These are phyloP conservation scores for Spinellus fusiger DNA, from an alignment of 192 early-diverging fungal species.

Conservation along the genomic window DNA sequence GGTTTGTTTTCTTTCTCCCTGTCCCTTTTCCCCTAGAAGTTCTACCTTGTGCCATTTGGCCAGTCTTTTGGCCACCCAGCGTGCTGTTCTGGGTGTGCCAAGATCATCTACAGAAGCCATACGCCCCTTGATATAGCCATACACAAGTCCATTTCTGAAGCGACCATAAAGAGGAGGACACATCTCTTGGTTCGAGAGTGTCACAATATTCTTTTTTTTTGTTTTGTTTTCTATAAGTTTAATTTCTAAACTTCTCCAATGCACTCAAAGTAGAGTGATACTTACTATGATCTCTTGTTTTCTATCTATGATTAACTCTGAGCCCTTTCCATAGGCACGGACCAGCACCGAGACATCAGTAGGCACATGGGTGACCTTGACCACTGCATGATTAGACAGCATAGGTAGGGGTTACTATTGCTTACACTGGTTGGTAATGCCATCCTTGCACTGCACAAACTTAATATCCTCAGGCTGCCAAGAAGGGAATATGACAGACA, in stretches of 20 bases:
- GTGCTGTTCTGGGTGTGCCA: conserved; percentile 62
- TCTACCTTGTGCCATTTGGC: conserved; percentile 78
- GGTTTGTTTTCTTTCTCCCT: conserved; percentile 34
- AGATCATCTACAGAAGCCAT: conserved; percentile 71
- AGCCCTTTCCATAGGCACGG: conserved; percentile 83
- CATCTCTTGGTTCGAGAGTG: conserved; percentile 61
- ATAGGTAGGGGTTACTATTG: neutral
- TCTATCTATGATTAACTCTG: conserved; percentile 84
- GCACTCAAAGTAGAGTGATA: neutral
- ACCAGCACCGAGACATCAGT: conserved; percentile 64
- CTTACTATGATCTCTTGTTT: conserved; percentile 82
- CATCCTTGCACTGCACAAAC: conserved; percentile 68
- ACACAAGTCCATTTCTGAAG: conserved; percentile 89
- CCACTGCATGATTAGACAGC: conserved; percentile 36
- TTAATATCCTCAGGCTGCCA: conserved; percentile 54
- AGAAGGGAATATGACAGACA: conserved; percentile 49
- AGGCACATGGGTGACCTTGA: conserved; percentile 60
- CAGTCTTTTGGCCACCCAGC: conserved; percentile 70
- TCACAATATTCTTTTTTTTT: conserved; percentile 67
- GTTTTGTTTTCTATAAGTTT: neutral
- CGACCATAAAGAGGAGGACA: conserved; percentile 76
- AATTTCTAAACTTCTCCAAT: neutral
- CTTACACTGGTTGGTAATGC: conserved; percentile 77
- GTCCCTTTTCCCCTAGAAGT: conserved; percentile 35
- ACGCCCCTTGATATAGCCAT: conserved; percentile 78